Evolutionary conservation across 2,329 filamentous ascomycete genomes (phyloP).

Genomic region (Ophiostoma angusticollis): DNA sequence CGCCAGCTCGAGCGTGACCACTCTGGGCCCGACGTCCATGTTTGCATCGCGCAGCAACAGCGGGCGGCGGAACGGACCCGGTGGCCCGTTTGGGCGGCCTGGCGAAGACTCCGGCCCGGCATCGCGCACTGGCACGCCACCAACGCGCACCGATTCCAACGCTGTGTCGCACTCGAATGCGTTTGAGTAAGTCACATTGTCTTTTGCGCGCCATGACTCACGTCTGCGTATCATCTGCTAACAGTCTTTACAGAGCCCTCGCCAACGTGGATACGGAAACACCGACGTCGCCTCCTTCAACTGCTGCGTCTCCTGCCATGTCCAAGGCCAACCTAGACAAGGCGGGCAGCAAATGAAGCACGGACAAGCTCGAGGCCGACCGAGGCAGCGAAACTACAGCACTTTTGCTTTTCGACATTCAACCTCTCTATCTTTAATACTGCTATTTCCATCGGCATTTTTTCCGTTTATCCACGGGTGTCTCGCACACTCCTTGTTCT

Average conservation of each 20-base stretch:
- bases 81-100: constrained; percentile 56
- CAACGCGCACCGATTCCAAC: constrained; percentile 37
- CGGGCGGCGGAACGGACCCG: constrained; percentile 58
- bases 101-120: constrained; percentile 78
- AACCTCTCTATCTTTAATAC: constrained; percentile 10
- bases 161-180: constrained; percentile 61
- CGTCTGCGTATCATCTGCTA: neutral
- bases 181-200: constrained; percentile 60
- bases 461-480: constrained; percentile 27
- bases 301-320: constrained; percentile 51
- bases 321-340: constrained; percentile 48
- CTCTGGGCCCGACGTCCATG: constrained; percentile 74
- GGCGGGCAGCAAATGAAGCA: constrained; percentile 16
- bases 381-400: constrained; percentile 12
- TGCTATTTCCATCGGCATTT: constrained; percentile 16
- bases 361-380: constrained; percentile 40
- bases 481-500: neutral
- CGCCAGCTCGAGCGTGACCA: constrained; percentile 45
- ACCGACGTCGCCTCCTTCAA: constrained; percentile 57
- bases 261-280: constrained; percentile 50
- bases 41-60: constrained; percentile 86
- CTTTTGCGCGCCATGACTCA: no score
- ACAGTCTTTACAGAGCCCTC: constrained; percentile 32
- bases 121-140: constrained; percentile 81
- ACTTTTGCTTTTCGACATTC: constrained; percentile 21